Evolutionary conservation across 2,329 filamentous ascomycete species (phyloP), one percentile per base, ranked within the genome.

Genomic region (Mollisiaceae sp.): DNA sequence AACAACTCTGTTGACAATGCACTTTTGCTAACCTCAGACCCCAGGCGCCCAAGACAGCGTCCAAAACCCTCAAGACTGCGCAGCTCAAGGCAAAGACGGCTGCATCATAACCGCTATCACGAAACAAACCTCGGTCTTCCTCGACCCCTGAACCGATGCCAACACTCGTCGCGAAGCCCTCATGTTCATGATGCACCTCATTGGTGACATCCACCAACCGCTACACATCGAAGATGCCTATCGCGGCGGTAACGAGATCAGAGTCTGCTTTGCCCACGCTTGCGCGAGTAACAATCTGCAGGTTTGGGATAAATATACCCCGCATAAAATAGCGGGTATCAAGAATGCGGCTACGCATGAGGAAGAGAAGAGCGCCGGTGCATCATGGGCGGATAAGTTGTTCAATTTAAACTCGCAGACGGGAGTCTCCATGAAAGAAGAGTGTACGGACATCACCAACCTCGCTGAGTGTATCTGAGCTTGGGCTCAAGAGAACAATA

Each of bases 281-380:
- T 62, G 62, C 24, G 82, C 81, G 2, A 75, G 76, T 27, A 81
- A 84, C 65, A 91, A 92, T 73, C 80, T 92, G 61, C 90, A 92
- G 73, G 86, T 91, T n/a, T 92, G 90, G 90, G 90, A 92, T 74
- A 86, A 83, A 59, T 85, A 85, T 69, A 91, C 91, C 69, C 82
- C 85, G 0, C 87, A 90, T 77, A 85, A 88, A 74, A 77, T 85
- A 73, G 79, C 88, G 1, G 87, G 87, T 2, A 83, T 81, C n/a
- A 64, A 66, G 20, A 32, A 55, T 22, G 38, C 38, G 2, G 50
- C 36, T 38, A 60, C 15, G 2, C 32, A 66, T 35, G 43, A 50
- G 15, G 24, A 63, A 20, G 65, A 66, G 47, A 43, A 32, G 11
- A 35, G 35, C 35, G 60, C 61, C 27, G 65, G 60, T 20, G n/a